Percentiles rank a stretch among this genome's conserved stretches.
phyloP scores from a whole-genome alignment of 805 yeast genomes.

The Spathaspora arborariae region DNA sequence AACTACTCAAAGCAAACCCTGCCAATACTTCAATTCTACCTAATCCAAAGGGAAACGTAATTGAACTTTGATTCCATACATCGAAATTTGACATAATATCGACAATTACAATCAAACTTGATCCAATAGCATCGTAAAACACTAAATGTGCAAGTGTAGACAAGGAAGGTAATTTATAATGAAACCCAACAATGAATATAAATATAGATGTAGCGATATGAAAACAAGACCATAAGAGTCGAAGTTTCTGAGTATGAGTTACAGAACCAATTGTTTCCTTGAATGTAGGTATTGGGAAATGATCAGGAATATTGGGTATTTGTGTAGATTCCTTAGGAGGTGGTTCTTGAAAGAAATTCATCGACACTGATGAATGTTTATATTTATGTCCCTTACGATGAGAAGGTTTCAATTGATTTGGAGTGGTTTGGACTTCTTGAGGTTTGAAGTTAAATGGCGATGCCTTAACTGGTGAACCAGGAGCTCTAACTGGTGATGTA shows the following conservation, averaged over 20 bases:
- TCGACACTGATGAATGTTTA: conserved; percentile 92
- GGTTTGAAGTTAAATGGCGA: conserved; percentile 68
- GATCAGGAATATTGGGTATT: conserved; percentile 58
- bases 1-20: conserved; percentile 82
- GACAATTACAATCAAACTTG: conserved; percentile 63
- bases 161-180: conserved; percentile 54
- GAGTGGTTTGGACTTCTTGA: conserved; percentile 46
- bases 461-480: conserved; percentile 25
- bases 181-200: conserved; percentile 59
- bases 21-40: conserved; percentile 87
- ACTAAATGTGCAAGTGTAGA: conserved; percentile 82
- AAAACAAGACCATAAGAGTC: conserved; percentile 53
- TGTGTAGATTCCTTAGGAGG: conserved; percentile 41
- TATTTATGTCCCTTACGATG: conserved; percentile 93
- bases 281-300: conserved; percentile 69
- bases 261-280: conserved; percentile 62
- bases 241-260: conserved; percentile 51
- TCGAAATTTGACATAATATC: conserved; percentile 87
- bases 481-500: conserved; percentile 28
- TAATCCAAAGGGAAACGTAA: conserved; percentile 87
- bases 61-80: conserved; percentile 80
- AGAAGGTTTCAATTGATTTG: conserved; percentile 50
- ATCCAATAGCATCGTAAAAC: conserved; percentile 82
- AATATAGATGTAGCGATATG: conserved; percentile 55
- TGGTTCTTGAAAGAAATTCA: conserved; percentile 95